These are phyloP conservation scores for Fusarium sp. DNA, from an alignment of 2,329 filamentous ascomycete genomes.

Conservation along the genomic window DNA sequence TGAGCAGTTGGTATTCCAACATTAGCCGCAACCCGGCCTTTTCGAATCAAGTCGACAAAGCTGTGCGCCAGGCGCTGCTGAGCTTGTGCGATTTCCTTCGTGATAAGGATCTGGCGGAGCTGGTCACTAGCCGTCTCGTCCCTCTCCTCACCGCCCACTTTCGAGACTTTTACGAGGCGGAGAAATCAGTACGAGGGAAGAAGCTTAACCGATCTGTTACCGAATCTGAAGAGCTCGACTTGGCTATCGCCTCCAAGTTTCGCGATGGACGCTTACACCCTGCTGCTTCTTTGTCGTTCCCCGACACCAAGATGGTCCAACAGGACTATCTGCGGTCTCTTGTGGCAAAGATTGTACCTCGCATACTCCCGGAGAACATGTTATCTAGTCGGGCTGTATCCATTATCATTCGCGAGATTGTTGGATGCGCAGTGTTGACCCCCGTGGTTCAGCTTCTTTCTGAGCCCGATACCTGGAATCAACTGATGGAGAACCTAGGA, in stretches of 20 bases:
- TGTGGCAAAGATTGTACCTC: conserved; percentile 79
- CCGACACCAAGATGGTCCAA: conserved; percentile 86
- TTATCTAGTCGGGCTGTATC: conserved; percentile 85
- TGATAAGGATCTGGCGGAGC: conserved; percentile 85
- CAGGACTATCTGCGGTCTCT: conserved; percentile 89
- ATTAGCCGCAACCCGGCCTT: conserved; percentile 89
- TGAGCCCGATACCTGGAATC: conserved; percentile 98
- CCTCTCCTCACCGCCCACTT: conserved; percentile 92
- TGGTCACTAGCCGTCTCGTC: conserved; percentile 84
- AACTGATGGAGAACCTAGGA: conserved; percentile 91
- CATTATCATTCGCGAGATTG: conserved; percentile 87
- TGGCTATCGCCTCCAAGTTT: conserved; percentile 96
- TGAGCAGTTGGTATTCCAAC: conserved; percentile 88
- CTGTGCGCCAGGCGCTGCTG: conserved; percentile 79
- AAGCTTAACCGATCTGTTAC: conserved; percentile 92
- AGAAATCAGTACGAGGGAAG: conserved; percentile 86
- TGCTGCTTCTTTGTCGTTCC: conserved; percentile 85
- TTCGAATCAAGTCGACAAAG: conserved; percentile 86
- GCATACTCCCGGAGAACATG: conserved; percentile 80
- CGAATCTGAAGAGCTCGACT: conserved; percentile 94
- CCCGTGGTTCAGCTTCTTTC: conserved; percentile 85
- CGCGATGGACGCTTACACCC: conserved; percentile 89
- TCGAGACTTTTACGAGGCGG: conserved; percentile 91
- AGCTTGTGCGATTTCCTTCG: conserved; percentile 80
- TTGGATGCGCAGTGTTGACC: conserved; percentile 91